Conservation (phyloP, 176 grass and related monocot species). For the Triticum aestivum region DNA sequence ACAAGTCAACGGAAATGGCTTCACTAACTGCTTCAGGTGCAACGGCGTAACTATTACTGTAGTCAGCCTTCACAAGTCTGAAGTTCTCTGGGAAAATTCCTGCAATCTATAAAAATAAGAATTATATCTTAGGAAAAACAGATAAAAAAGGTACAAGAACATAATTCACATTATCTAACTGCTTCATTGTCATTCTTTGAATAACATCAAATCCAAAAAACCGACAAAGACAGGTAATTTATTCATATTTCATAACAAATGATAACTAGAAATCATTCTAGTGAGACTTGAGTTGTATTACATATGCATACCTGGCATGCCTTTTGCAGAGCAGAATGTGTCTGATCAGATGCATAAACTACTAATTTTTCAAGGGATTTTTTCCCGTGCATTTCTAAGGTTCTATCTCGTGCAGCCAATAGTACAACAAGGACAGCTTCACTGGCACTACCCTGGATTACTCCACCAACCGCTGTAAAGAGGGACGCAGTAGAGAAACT, state of each 20-base stretch:
- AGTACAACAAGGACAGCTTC: constrained; percentile 67
- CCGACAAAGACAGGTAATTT: not conserved
- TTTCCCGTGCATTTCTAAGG: constrained; percentile 48
- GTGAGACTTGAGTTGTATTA: not conserved
- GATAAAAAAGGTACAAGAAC: not conserved
- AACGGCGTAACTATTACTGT: constrained; percentile 42
- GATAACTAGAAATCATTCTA: not conserved
- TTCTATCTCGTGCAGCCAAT: constrained; percentile 52
- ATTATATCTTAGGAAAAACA: constrained; percentile 4
- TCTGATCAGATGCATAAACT: constrained; percentile 79
- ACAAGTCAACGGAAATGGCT: constrained; percentile 48
- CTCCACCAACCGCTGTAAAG: constrained; percentile 47
- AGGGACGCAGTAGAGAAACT: constrained; percentile 3
- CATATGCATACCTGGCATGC: constrained; percentile 48
- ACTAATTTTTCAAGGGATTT: constrained; percentile 52
- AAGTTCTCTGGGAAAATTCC: constrained; percentile 68
- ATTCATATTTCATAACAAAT: constrained; percentile 1
- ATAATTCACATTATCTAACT: constrained; percentile 16
- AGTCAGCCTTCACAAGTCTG: constrained; percentile 51
- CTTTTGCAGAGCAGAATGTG: constrained; percentile 72
- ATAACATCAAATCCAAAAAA: constrained; percentile 5
- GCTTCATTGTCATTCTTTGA: not conserved
- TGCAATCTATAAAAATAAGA: constrained; percentile 54
- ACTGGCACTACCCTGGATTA: constrained; percentile 73
- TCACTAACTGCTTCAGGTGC: constrained; percentile 41